Evolutionary conservation across 257 asterid species (phyloP).

Genomic region (Nicotiana tomentosiformis): DNA sequence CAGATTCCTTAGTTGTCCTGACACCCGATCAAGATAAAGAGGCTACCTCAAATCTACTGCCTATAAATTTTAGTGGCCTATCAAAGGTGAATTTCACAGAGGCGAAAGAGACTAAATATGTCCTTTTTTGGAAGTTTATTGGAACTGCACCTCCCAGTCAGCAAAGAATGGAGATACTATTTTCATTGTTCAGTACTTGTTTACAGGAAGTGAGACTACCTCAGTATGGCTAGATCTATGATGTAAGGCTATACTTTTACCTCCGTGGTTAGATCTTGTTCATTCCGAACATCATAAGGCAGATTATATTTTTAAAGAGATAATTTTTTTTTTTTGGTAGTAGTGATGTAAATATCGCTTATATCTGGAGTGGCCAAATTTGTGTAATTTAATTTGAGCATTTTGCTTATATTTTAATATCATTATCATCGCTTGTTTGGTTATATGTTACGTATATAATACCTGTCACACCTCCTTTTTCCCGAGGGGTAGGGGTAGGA

Average conservation of each 20-base stretch:
- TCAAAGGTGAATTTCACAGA: conserved; percentile 41
- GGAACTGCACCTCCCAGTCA: conserved; percentile 33
- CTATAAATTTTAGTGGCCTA: conserved; percentile 78
- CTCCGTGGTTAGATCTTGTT: no score
- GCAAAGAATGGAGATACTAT: conserved; percentile 93
- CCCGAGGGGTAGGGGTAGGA: no score
- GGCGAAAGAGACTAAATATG: background rate
- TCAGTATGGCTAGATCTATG: conserved; percentile 77
- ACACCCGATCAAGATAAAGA: conserved; percentile 85
- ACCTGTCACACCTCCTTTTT: no score
- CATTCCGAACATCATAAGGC: no score
- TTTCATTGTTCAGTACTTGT: conserved; percentile 87
- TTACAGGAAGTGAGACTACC: conserved; percentile 97
- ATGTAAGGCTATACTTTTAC: background rate
- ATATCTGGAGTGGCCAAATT: no score
- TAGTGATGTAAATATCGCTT: no score
- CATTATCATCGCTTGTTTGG: no score
- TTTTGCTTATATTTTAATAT: no score
- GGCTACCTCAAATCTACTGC: conserved; percentile 72
- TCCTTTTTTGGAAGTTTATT: background rate
- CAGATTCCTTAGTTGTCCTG: conserved; percentile 64
- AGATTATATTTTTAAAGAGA: no score
- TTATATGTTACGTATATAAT: no score
- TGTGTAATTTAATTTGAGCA: no score
- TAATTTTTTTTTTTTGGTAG: no score